phyloP scores from a whole-genome alignment of 176 grass and related monocot species.

The Carex pumila region DNA sequence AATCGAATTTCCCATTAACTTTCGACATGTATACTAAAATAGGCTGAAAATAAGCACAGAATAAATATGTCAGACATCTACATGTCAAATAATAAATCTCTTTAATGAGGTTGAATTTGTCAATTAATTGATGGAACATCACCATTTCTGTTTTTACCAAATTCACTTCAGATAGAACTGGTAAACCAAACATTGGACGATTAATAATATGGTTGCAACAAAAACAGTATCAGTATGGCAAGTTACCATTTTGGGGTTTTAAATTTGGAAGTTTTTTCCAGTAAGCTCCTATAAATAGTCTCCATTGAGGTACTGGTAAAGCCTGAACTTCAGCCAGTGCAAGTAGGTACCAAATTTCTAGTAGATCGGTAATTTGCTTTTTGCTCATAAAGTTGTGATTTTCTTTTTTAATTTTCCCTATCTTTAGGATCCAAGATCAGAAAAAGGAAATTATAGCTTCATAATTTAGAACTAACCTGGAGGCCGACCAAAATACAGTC shows the following conservation, averaged over 20 bases:
- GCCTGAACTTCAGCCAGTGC: neutral
- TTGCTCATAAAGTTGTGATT: neutral
- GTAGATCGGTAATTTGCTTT: neutral
- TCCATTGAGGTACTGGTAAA: neutral
- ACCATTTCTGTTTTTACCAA: neutral
- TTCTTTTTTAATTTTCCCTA: too few relatives aligned
- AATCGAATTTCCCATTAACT: constrained; percentile 90
- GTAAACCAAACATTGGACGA: neutral
- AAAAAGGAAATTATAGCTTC: neutral
- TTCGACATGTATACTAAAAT: constrained; percentile 95
- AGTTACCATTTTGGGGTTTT: neutral
- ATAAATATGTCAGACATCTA: neutral
- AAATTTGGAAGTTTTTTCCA: neutral
- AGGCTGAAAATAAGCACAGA: constrained; percentile 46
- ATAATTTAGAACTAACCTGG: constrained; percentile 38
- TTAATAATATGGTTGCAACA: neutral
- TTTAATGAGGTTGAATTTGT: neutral
- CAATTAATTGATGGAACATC: neutral
- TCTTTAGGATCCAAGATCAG: neutral
- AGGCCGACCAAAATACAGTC: constrained; percentile 86
- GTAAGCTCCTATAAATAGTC: neutral
- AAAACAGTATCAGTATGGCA: neutral
- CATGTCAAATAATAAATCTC: neutral
- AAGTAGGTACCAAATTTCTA: neutral
- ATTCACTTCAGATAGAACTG: neutral